Evolutionary conservation across 306 rosid species (phyloP), one percentile per base, ranked within the genome.

Genomic region (Fragaria nilgerrensis): DNA sequence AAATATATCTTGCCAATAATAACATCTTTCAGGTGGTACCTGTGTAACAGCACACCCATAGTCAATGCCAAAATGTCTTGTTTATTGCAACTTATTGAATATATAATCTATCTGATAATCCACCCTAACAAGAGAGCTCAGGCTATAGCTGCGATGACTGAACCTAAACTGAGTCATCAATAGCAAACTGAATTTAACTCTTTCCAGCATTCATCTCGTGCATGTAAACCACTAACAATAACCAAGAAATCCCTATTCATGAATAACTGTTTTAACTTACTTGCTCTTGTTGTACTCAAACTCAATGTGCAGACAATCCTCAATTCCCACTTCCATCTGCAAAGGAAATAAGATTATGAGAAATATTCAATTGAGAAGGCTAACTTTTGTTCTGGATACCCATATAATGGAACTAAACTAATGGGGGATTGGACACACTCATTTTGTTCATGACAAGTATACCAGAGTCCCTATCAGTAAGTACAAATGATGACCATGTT

Each of bases 271-370:
- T 66, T 65, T 70, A 76, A 84, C 98, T 81, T 90, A 91, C 98
- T 91, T 93, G 98, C 97, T 93, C 85, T 95, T 95, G 88, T 95
- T 95, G 84, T 95, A 95, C 86, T 95, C 98, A 9, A 95, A 95
- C 83, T 95, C 98, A 55, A 95, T 95, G 82, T 95, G 99, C 49
- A 95, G 93, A 82, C 99, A 95, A 87, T 95, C 99, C 86, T 95
- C 99, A 66, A 95, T 95, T 72, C 99, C 99, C 68, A 95, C 99
- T 85, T 95, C 99, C 99, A 95, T 92, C 99, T 95, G 92, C 83
- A 78, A 73, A 80, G 78, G 68, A 37, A 50, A 77, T 47, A 68
- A 73, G 49, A 72, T 58, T 55, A 80, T 66, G 61, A 78, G 45
- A 77, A 83, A 64, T 53, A 45, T 63, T 62, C 41, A 45, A 56